Conservation (phyloP, 306 rosid species). For the Cucurbita moschata region DNA sequence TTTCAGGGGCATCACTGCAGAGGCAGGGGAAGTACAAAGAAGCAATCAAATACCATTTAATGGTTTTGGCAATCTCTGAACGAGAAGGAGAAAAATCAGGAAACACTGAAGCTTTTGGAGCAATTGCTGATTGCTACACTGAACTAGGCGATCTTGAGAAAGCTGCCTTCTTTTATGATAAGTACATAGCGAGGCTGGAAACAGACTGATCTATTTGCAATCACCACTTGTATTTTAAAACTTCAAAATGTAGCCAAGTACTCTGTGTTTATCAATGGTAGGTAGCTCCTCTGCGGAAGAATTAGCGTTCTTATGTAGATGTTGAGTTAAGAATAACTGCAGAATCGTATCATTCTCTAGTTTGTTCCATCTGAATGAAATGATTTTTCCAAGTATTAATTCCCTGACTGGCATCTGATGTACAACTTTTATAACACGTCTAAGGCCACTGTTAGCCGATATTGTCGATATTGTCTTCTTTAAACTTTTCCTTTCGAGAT, state of each 20-base stretch:
- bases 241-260: not conserved
- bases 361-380: not conserved
- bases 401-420: too few species aligned
- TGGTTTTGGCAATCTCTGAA: slow-evolving; percentile 67
- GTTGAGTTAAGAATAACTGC: not conserved
- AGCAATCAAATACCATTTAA: slow-evolving; percentile 72
- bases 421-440: too few species aligned
- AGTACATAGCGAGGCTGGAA: slow-evolving; percentile 70
- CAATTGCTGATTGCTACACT: slow-evolving; percentile 93
- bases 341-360: not conserved
- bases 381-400: not conserved
- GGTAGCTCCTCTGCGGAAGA: slow-evolving; percentile 12
- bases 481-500: too few species aligned
- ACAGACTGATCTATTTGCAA: slow-evolving; percentile 27
- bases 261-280: not conserved
- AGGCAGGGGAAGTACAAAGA: slow-evolving; percentile 78
- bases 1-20: slow-evolving; percentile 82
- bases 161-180: slow-evolving; percentile 68
- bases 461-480: too few species aligned
- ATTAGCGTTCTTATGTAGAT: slow-evolving; percentile 2
- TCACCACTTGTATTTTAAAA: not conserved
- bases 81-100: slow-evolving; percentile 85
- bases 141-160: slow-evolving; percentile 94
- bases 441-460: too few species aligned
- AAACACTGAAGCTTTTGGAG: slow-evolving; percentile 87